Conservation (phyloP, 2,329 filamentous ascomycete species). For the Pezicula neosporulosa region DNA sequence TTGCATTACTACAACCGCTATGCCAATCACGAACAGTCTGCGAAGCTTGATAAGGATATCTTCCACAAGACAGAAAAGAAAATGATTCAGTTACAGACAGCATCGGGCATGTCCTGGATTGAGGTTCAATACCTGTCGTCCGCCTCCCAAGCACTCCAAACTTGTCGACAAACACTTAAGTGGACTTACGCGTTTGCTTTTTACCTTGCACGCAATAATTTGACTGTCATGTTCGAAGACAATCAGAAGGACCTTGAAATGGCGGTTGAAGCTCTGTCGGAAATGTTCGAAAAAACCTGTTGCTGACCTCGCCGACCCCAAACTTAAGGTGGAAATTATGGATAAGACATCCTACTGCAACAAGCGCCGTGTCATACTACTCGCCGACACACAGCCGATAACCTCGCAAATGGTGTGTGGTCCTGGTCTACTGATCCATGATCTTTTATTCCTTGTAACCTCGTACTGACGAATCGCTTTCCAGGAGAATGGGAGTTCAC, state of each 20-base stretch:
- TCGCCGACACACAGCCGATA: slow-evolving; percentile 92
- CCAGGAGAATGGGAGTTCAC: slow-evolving; percentile 19
- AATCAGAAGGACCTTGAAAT: slow-evolving; percentile 98
- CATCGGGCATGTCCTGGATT: slow-evolving; percentile 97
- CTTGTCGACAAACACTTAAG: slow-evolving; percentile 96
- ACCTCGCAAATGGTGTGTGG: slow-evolving; percentile 76
- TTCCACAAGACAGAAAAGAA: slow-evolving; percentile 97
- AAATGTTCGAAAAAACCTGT: slow-evolving; percentile 98
- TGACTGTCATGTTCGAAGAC: slow-evolving; percentile 96
- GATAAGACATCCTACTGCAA: slow-evolving; percentile 98
- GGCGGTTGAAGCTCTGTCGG: slow-evolving; percentile 93
- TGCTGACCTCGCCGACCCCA: slow-evolving; percentile 77
- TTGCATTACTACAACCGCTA: slow-evolving; percentile 99
- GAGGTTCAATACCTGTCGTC: slow-evolving; percentile 96
- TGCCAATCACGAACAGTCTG: slow-evolving; percentile 97
- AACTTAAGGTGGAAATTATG: slow-evolving; percentile 96
- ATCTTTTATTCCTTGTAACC: not conserved
- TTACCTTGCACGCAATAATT: slow-evolving; percentile 92
- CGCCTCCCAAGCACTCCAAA: slow-evolving; percentile 89
- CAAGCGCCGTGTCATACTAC: slow-evolving; percentile 81
- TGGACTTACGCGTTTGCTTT: slow-evolving; percentile 99
- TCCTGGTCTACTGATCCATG: slow-evolving; percentile 11
- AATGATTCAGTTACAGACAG: slow-evolving; percentile 93
- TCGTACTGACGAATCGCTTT: not conserved
- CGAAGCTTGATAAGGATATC: slow-evolving; percentile 93